These are phyloP conservation scores for Daldinia sp. DNA, from an alignment of 2,329 filamentous ascomycete genomes.

Conservation along the genomic window DNA sequence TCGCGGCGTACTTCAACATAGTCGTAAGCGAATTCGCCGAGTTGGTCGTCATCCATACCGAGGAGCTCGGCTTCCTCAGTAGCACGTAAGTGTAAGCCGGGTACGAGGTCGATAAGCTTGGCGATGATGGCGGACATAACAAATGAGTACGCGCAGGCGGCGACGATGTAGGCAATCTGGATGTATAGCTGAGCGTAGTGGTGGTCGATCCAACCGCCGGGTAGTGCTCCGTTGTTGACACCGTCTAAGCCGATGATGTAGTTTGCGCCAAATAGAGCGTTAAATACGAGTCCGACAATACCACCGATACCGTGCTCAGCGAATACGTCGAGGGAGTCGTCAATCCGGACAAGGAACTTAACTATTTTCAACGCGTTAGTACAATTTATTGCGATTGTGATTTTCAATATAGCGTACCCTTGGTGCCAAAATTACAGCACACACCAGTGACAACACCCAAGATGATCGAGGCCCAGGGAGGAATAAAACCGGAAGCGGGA, in stretches of 20 bases:
- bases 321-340: constrained; percentile 76
- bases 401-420: constrained; percentile 50
- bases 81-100: constrained; percentile 80
- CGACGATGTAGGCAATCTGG: constrained; percentile 79
- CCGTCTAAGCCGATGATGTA: constrained; percentile 79
- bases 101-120: constrained; percentile 76
- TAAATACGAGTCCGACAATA: constrained; percentile 75
- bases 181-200: constrained; percentile 79
- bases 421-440: constrained; percentile 73
- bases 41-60: constrained; percentile 90
- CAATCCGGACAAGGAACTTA: constrained; percentile 69
- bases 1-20: constrained; percentile 89
- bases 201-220: constrained; percentile 78
- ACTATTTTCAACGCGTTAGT: constrained; percentile 48
- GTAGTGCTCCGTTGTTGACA: constrained; percentile 70
- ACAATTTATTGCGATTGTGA: neutral
- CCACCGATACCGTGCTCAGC: constrained; percentile 76
- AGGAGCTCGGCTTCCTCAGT: constrained; percentile 84
- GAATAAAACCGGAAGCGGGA: constrained; percentile 72
- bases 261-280: constrained; percentile 74
- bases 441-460: constrained; percentile 73
- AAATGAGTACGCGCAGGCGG: constrained; percentile 73
- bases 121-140: constrained; percentile 77
- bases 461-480: constrained; percentile 72
- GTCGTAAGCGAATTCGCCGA: constrained; percentile 89